Evolutionary conservation across 805 yeast species (phyloP), one percentile per base, ranked within the genome.

Genomic region (Kazachstania kunashirensis): DNA sequence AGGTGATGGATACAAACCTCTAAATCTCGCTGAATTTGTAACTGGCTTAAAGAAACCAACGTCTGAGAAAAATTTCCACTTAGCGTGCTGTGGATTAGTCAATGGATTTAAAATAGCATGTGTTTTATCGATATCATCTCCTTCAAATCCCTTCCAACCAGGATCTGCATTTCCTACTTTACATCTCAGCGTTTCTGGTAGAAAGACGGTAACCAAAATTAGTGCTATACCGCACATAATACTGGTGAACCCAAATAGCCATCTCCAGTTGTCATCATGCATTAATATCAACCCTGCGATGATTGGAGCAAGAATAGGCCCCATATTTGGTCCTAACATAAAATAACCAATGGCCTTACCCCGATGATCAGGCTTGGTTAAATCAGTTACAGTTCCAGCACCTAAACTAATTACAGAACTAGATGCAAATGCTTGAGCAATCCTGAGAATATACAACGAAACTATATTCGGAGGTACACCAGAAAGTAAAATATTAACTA

Each of bases 371-470:
- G 79, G 77, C 7, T 73, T 66, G 42, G 70, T 79, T 23, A 86
- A 57, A 55, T 86, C 96, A 20, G 84, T 75, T 14, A 86, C 77
- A 0, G 95, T 83, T 2, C 95, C 96, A 0, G 95, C 94, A 1
- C 96, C 96, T 20, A 84, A 79, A 14, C 94, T 75, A 54, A 86
- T 94, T 0, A 86, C 95, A 2, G 89, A 79, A 41, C 84, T 74
- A 0, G 92, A 94, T 25, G 94, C 94, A 50, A 86, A 66, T 2
- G 86, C 89, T 48, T 81, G 85, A 2, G 88, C 79, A 3, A 80
- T 56, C 41, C 75, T 64, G 2, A 84, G 63, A 4, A 85, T 70
- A 24, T 79, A 71, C 1, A 84, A 66, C 0, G 89, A 80, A 0
- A 79, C 79, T 21, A 79, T 76, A 24, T 81, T 82, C 5, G 78